Base-by-base conservation (phyloP, 2,329 filamentous ascomycete species). In the Lasiodiplodia gonubiensis region DNA sequence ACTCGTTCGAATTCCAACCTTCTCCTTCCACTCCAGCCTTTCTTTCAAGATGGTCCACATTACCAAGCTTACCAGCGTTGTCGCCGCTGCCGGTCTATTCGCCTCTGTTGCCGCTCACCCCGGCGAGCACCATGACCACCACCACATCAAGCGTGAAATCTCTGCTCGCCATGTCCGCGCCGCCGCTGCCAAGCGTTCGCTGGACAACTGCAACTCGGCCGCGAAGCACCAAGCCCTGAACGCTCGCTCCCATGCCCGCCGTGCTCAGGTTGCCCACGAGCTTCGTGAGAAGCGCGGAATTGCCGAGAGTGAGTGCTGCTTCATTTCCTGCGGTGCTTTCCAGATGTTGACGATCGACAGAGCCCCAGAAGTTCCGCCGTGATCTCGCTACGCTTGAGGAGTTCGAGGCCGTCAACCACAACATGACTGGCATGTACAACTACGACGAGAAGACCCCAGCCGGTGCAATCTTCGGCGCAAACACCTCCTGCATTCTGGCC, bases 401-500 rank as follows among this genome's bases (percentile, higher is more conserved):
- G 37, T 75, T 72, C 49, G 73, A 75, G 65, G 68, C 69, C 1
- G 66, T 74, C 70, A 77, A 75, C 67, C 74, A 77, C 68, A 73
- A 76, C 68, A 72, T 72, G 70, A 78, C 70, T n/a, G 70, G 70
- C 49, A 46, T 68, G 16, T 30, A 69, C 49, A 68, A 70, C 66
- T 73, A 77, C 48, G 73, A 71, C 16, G 42, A 68, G 18, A 69
- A 74, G 33, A 73, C 72, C 35, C 72, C 74, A 39, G 71, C 71
- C 1, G 67, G 69, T 2, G 53, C 72, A 14, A 70, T 79, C 53
- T 78, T 78, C 60, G 66, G 72, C 2, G 70, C 72, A 30, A 79
- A 78, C 70, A 75, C 72, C 64, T 73, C 72, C 30, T 78, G 76
- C 69, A 74, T 78, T 48, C 72, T 78, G n/a, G 71, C 72, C 2